Conservation (phyloP, 2,329 filamentous ascomycete species). For the Bipolaris gigantea region DNA sequence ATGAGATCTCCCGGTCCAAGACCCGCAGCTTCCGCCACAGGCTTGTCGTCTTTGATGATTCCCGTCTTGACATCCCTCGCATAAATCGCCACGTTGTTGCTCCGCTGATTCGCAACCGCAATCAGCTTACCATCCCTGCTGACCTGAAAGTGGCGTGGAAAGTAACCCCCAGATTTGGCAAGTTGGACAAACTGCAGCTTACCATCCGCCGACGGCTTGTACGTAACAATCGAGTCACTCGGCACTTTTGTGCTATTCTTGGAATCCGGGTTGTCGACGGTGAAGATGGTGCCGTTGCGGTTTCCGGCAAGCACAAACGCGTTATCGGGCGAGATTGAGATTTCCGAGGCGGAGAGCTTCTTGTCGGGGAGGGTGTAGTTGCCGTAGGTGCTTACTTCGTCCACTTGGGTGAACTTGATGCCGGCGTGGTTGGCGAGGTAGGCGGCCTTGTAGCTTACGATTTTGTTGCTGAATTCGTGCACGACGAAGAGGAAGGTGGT, state of each 20-base stretch:
- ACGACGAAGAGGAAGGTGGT: constrained; percentile 60
- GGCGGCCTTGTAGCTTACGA: constrained; percentile 59
- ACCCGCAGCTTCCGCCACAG: constrained; percentile 39
- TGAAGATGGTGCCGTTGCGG: constrained; percentile 62
- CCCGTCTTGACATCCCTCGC: constrained; percentile 63
- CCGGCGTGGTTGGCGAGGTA: constrained; percentile 50
- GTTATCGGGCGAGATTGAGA: constrained; percentile 57
- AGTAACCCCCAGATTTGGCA: constrained; percentile 64
- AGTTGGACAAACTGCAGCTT: constrained; percentile 59
- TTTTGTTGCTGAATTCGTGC: constrained; percentile 62
- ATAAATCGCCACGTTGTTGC: constrained; percentile 63
- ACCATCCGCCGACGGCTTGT: constrained; percentile 50
- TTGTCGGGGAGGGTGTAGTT: constrained; percentile 35
- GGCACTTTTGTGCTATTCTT: constrained; percentile 39
- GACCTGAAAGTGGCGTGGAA: constrained; percentile 68
- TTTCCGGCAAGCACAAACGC: constrained; percentile 69
- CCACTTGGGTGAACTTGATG: constrained; percentile 52
- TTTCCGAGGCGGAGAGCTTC: constrained; percentile 54
- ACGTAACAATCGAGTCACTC: constrained; percentile 63
- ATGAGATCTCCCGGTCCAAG: constrained; percentile 32
- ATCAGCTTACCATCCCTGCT: constrained; percentile 66
- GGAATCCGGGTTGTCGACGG: constrained; percentile 50
- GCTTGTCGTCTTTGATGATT: constrained; percentile 52
- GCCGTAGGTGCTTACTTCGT: constrained; percentile 50
- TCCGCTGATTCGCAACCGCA: constrained; percentile 66